These are phyloP conservation scores for Scalesia atractyloides DNA, from an alignment of 129 eudicot species.

Conservation along the genomic window DNA sequence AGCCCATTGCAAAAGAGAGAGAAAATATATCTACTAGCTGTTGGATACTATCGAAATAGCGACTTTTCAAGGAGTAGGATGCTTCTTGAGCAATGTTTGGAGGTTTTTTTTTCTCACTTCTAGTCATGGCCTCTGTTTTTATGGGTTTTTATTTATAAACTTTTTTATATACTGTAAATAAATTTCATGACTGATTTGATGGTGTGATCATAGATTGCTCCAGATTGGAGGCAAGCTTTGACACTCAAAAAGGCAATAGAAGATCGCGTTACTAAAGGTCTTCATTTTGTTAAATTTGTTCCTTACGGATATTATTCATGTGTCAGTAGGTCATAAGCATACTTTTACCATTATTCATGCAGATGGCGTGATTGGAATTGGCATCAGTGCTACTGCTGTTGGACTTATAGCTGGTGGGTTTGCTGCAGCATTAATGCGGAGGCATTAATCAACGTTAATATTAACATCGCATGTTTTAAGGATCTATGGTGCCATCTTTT, in stretches of 20 bases:
- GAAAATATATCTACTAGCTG: constrained; percentile 62
- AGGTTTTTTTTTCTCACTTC: constrained; percentile 37
- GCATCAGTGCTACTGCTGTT: constrained; percentile 65
- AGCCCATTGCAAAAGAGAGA: constrained; percentile 62
- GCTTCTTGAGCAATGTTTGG: constrained; percentile 64
- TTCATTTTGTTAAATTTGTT: background rate
- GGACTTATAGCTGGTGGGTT: constrained; percentile 66
- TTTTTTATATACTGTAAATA: background rate
- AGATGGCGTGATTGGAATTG: constrained; percentile 70
- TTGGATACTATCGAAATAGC: constrained; percentile 66
- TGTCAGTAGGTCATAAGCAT: background rate
- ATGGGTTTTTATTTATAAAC: background rate
- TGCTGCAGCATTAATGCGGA: constrained; percentile 63
- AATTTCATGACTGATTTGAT: constrained; percentile 14
- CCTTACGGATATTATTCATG: constrained; percentile 2
- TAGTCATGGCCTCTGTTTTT: background rate
- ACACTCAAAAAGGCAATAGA: constrained; percentile 57
- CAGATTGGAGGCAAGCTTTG: constrained; percentile 79
- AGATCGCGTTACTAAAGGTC: constrained; percentile 61
- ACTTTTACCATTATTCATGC: constrained; percentile 8
- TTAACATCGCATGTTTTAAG: constrained; percentile 16
- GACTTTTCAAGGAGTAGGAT: constrained; percentile 65
- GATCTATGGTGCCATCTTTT: constrained; percentile 11
- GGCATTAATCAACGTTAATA: constrained; percentile 28
- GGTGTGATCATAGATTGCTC: constrained; percentile 50